phyloP scores from a whole-genome alignment of 345 rosid genomes.

The Brassica incana region DNA sequence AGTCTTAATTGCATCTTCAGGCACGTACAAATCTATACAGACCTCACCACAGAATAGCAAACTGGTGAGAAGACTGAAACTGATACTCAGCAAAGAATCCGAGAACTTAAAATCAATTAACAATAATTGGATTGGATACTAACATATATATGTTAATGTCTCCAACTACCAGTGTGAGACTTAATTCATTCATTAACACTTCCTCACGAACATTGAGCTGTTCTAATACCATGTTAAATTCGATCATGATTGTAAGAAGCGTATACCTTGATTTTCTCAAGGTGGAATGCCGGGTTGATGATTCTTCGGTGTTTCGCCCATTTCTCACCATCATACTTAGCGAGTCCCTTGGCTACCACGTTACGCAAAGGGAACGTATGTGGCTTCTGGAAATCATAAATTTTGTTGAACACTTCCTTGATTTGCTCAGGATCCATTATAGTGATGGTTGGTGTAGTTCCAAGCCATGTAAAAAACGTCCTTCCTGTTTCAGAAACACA shows the following conservation, averaged over 20 bases:
- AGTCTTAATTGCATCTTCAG: too few relatives aligned
- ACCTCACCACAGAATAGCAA: not conserved
- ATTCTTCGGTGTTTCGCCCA: not conserved
- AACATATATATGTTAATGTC: too few relatives aligned
- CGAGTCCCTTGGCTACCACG: not conserved
- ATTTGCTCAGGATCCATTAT: constrained; percentile 42
- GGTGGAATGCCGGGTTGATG: not conserved
- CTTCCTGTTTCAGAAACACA: constrained; percentile 39
- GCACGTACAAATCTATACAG: too few relatives aligned
- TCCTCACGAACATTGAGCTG: too few relatives aligned
- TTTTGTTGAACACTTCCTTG: not conserved
- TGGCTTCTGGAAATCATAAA: not conserved
- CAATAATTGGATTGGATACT: not conserved
- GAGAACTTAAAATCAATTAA: not conserved
- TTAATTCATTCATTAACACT: too few relatives aligned
- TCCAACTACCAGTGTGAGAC: too few relatives aligned
- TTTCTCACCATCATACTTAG: not conserved
- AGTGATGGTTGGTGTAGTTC: constrained; percentile 44
- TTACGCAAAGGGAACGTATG: not conserved
- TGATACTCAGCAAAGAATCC: not conserved
- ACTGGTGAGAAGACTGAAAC: not conserved
- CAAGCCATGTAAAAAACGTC: constrained; percentile 45
- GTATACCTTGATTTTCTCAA: not conserved
- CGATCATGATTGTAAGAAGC: not conserved
- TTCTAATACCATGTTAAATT: too few relatives aligned